phyloP scores from a whole-genome alignment of 257 asterid genomes.

The Galeopsis tetrahit region DNA sequence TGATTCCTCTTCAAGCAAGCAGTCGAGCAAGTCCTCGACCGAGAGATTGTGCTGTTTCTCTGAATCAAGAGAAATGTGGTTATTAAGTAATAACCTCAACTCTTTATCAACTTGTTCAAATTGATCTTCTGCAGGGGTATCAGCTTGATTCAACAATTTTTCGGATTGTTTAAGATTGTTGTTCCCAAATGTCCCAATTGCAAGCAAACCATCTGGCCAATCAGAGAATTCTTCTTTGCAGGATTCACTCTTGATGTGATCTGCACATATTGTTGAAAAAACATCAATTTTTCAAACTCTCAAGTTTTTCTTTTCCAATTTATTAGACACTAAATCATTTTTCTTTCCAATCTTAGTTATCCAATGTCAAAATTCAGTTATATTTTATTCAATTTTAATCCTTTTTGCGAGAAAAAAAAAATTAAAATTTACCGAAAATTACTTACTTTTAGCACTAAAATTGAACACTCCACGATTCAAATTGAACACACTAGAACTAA shows the following conservation, averaged over 20 bases:
- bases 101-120: constrained; percentile 45
- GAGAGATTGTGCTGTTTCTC: constrained; percentile 35
- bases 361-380: too few species aligned
- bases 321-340: too few species aligned
- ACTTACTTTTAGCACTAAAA: too few species aligned
- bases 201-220: constrained; percentile 74
- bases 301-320: too few species aligned
- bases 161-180: constrained; percentile 36
- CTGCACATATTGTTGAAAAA: not conserved
- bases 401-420: too few species aligned
- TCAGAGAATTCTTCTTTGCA: constrained; percentile 72
- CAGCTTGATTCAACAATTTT: not conserved
- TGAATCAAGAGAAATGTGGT: constrained; percentile 23
- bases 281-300: too few species aligned
- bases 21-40: constrained; percentile 44
- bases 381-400: too few species aligned
- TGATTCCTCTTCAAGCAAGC: constrained; percentile 37
- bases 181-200: constrained; percentile 88
- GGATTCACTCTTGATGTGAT: constrained; percentile 27
- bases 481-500: too few species aligned
- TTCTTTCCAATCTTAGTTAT: too few species aligned
- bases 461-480: too few species aligned
- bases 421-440: too few species aligned
- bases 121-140: constrained; percentile 37
- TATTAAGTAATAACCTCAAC: constrained; percentile 32